Evolutionary conservation across 106 monocot species (phyloP).

Genomic region (Hemerocallis citrina): DNA sequence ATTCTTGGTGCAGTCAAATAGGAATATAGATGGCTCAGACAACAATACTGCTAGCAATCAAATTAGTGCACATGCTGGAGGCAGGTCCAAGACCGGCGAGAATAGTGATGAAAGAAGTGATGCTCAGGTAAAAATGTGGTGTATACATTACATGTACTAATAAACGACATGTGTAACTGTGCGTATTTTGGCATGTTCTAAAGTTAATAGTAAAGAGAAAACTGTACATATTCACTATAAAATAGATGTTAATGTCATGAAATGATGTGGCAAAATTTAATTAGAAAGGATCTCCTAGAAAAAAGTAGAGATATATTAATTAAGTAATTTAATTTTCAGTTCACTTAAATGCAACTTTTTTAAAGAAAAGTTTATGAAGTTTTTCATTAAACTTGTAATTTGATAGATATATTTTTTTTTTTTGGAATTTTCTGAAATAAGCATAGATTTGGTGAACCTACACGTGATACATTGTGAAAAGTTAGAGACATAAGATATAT

Average conservation of each 20-base stretch:
- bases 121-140: constrained; percentile 29
- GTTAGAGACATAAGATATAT: neutral
- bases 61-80: constrained; percentile 40
- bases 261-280: no score
- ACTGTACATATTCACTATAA: no score
- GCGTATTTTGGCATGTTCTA: no score
- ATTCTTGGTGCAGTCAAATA: constrained; percentile 49
- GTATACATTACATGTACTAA: neutral
- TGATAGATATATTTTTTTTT: neutral
- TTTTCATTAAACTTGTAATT: neutral
- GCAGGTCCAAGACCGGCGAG: constrained; percentile 34
- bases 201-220: no score
- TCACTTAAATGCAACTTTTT: no score
- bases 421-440: no score
- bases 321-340: no score
- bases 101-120: constrained; percentile 45
- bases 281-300: no score
- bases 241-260: no score
- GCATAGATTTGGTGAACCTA: neutral
- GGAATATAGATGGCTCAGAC: constrained; percentile 38
- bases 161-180: no score
- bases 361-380: no score
- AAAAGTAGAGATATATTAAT: no score
- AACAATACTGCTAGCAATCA: constrained; percentile 66
- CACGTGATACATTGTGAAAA: neutral